Conservation (phyloP, 2,329 filamentous ascomycete genomes). For the Malbranchea zuffiana region DNA sequence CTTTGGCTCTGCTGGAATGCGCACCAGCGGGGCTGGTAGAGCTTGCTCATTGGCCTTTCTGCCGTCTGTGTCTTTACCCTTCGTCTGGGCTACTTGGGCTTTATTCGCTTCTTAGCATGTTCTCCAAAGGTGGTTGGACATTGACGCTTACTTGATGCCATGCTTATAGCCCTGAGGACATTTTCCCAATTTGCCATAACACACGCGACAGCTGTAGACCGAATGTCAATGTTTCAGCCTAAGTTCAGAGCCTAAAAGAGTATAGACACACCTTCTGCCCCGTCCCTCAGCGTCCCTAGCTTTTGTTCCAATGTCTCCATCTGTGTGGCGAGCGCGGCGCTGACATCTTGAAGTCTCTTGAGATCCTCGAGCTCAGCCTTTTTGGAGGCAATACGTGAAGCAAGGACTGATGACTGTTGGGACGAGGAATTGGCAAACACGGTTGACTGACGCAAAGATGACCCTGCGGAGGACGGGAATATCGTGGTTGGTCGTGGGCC, state of each 20-base stretch:
- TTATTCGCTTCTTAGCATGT: no score
- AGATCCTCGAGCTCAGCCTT: constrained; percentile 52
- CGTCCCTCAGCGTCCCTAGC: constrained; percentile 49
- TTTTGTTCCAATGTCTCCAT: constrained; percentile 54
- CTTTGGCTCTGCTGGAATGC: constrained; percentile 29
- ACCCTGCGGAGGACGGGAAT: constrained; percentile 19
- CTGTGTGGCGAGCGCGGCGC: constrained; percentile 49
- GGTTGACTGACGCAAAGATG: constrained; percentile 25
- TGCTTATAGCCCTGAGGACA: constrained; percentile 52
- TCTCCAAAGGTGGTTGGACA: no score
- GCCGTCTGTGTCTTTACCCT: constrained; percentile 31
- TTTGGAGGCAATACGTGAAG: constrained; percentile 53
- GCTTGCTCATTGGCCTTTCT: constrained; percentile 57
- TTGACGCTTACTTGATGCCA: constrained; percentile 48
- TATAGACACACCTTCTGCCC: constrained; percentile 45
- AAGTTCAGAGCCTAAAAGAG: no score
- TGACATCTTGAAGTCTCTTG: constrained; percentile 51
- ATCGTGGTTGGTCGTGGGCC: constrained; percentile 27
- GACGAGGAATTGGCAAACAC: constrained; percentile 23
- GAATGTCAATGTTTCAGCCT: constrained; percentile 3
- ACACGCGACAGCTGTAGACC: constrained; percentile 46
- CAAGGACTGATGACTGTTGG: constrained; percentile 47
- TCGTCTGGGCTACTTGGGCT: constrained; percentile 3
- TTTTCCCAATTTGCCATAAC: constrained; percentile 59
- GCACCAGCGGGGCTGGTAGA: constrained; percentile 34